Evolutionary conservation across 441 rosid species (phyloP), one percentile per base, ranked within the genome.

Genomic region (Mallotus repandus): DNA sequence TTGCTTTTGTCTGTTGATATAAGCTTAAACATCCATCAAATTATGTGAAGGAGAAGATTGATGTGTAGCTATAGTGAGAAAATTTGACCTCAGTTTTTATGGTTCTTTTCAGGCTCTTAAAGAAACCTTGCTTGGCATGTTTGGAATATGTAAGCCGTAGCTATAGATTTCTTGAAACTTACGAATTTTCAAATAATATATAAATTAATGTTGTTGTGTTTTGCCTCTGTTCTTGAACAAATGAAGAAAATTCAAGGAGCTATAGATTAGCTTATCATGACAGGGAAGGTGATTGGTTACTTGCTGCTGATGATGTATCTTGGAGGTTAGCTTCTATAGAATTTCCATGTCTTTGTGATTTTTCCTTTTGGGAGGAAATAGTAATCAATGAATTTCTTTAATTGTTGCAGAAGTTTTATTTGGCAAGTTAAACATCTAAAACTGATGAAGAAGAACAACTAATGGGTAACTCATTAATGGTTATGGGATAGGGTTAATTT

Each of bases 31-130:
- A n/a, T n/a, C 52, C 56, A 9, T 79, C 84, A 22, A 79, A 80
- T 41, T 91, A 78, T 79, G 85, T 91, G 62, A 91, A 91, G 80
- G 97, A 88, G 75, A 87, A 82, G 70, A 84, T 88, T 91, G 90
- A 91, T 38, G 97, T 69, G 84, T 82, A n/a, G 89, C 84, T 41
- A 89, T 91, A 56, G 83, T 84, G 50, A n/a, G n/a, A n/a, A n/a
- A n/a, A n/a, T n/a, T n/a, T n/a, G n/a, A n/a, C n/a, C n/a, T n/a
- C n/a, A n/a, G 76, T 76, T 77, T 81, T 73, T 82, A 81, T 71
- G 49, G 67, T 70, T 87, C 91, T 43, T 82, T 84, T 73, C 78
- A 83, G 66, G 25, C 84, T 2, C 90, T 89, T 55, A 84, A 78
- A n/a, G 46, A 54, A 69, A 71, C 84, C 69, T 78, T 89, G 78